Base-by-base conservation (phyloP, 805 yeast species). In the Danielia oregonensis region DNA sequence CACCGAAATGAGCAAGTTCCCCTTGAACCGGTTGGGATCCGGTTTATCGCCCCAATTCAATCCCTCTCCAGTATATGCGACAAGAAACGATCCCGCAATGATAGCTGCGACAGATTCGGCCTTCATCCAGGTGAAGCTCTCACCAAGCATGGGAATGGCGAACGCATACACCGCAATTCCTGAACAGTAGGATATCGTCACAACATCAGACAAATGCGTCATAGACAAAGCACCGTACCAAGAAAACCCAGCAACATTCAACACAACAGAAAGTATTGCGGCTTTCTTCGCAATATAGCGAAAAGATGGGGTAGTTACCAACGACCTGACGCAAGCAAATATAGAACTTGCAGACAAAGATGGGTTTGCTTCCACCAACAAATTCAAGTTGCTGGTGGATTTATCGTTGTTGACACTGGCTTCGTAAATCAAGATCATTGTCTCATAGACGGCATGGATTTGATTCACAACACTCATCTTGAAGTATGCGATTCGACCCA, bases 131-230 rank as follows among this genome's bases (percentile, higher is more conserved):
- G 80, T 73, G 48, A 86, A 76, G 30, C 58, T 63, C 50, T 87
- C 96, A 21, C 74, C 63, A 32, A 87, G 64, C 14, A 87, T 57
- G 1, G 88, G 85, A 17, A 87, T 79, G 4, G 94, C 86, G 59
- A 87, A 86, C 11, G 85, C 74, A 51, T 87, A 81, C 0, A 95
- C 95, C 4, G 89, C 81, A 55, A 87, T 86, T 0, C 95, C 94
- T 11, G 91, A 81, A 54, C 93, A 86, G 62, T 87, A 87, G 62
- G 86, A 87, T 40, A 86, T 86, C 3, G 96, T 95, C 2, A 95
- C 86, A 23, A 87, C 82, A 50, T 87, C 95, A 3, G 86, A 71
- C 0, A 94, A 86, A 18, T 88, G 82, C 0, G 95, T 79, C 52
- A 84, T 60, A 19, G 79, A 70, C 78, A 87, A 84, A 8, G 95